Base-by-base conservation (phyloP, 169 alveolate genomes). In the Theileria parva region DNA sequence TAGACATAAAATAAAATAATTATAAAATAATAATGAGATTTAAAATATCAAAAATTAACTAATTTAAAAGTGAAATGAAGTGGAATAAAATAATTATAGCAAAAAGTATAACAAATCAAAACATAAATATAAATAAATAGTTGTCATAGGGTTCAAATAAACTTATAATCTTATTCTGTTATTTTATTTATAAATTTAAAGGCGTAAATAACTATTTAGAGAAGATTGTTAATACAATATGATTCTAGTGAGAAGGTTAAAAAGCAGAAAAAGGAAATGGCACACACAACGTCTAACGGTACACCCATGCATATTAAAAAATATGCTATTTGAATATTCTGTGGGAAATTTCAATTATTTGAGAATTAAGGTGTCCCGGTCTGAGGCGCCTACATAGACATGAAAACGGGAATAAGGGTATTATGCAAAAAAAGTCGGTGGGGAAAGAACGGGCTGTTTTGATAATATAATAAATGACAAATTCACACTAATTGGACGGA, bases 381-480 rank as follows among this genome's bases (percentile, higher is more conserved):
- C 39, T 19, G 44, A 63, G 48, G 71, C 53, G 50, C 1, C 28
- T 17, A 23, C 17, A 63, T 63, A 63, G 71, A 63, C 71, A 63
- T 28, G 21, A 27, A 30, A 5, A 32, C 21, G 39, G 25, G 71
- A 63, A 63, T 30, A 9, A 63, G 11, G 39, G 50, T 27, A n/a
- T 39, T 21, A 21, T 28, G 25, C 39, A 63, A 25, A 28, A 23
- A 0, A 9, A 15, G 34, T 15, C 37, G 32, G 39, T 23, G 71
- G 71, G 71, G 50, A 25, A 63, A 63, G 50, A 59, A 59, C 2
- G 44, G 67, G 67, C 5, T 28, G n/a, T 59, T 59, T 59, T 3
- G 2, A 28, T 23, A 59, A 59, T 3, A 59, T 5, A 12, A 5
- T 4, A 44, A 44, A 8, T 44, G 8, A 44, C 53, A 44, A 0